Percentiles rank a stretch among this genome's conserved stretches.
Evolutionary conservation across 495 filamentous ascomycete genomes (phyloP).

Genomic region (Penicillium flavigenum): DNA sequence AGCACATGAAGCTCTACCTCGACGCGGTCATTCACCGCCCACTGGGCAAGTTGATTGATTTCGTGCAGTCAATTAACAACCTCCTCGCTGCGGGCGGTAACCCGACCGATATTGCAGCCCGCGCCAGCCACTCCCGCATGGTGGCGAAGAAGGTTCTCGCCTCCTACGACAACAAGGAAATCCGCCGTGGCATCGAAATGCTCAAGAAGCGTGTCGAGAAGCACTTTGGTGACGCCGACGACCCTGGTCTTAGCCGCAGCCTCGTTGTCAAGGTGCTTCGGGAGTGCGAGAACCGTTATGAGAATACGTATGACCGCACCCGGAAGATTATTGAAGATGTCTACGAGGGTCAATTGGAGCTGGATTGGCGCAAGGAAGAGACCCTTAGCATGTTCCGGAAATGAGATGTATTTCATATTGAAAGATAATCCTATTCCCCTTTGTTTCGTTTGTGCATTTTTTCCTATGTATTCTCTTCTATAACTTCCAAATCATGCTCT

Average conservation of each 20-base stretch:
- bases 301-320: slow-evolving; percentile 67
- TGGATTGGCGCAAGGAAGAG: slow-evolving; percentile 62
- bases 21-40: slow-evolving; percentile 85
- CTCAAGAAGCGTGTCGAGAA: slow-evolving; percentile 91
- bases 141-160: slow-evolving; percentile 82
- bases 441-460: slow-evolving; percentile 14
- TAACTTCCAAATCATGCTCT: too few species aligned
- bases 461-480: neutral
- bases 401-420: slow-evolving; percentile 21
- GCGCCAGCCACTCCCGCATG: slow-evolving; percentile 73
- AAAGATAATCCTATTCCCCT: slow-evolving; percentile 15
- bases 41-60: slow-evolving; percentile 85
- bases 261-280: slow-evolving; percentile 76
- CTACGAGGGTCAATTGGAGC: slow-evolving; percentile 63
- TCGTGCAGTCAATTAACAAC: slow-evolving; percentile 77
- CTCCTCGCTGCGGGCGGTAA: slow-evolving; percentile 52
- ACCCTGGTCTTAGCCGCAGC: slow-evolving; percentile 62
- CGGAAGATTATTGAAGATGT: slow-evolving; percentile 60
- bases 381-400: slow-evolving; percentile 53
- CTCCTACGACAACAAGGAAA: slow-evolving; percentile 75
- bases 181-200: slow-evolving; percentile 79
- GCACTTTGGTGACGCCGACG: slow-evolving; percentile 88
- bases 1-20: slow-evolving; percentile 85
- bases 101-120: slow-evolving; percentile 59
- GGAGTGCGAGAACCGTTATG: slow-evolving; percentile 78